Evolutionary conservation across 371 early-diverging fungal genomes (phyloP), one percentile per base, ranked within the genome.

Genomic region (Zopfochytrium polystomum): DNA sequence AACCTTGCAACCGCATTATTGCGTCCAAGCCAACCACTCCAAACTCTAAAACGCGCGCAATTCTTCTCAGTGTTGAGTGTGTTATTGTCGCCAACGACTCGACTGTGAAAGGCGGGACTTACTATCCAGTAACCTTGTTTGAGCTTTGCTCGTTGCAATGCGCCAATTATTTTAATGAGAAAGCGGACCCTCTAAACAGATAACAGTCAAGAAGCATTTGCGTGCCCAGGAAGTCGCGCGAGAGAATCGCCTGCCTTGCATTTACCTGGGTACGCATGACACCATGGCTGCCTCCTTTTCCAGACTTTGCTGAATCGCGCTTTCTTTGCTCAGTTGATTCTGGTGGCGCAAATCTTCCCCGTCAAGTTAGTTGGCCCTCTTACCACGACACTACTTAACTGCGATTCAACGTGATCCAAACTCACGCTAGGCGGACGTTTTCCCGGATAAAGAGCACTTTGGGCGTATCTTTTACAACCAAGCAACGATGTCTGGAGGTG

Each of bases 381-480:
- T n/a, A n/a, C n/a, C n/a, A n/a, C n/a, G n/a, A n/a, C n/a, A n/a
- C n/a, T n/a, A n/a, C n/a, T n/a, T n/a, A n/a, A n/a, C n/a, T n/a
- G n/a, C n/a, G n/a, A n/a, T n/a, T n/a, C n/a, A n/a, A n/a, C n/a
- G n/a, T n/a, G n/a, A n/a, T n/a, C n/a, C n/a, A n/a, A n/a, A n/a
- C n/a, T n/a, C n/a, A n/a, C n/a, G n/a, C n/a, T n/a, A n/a, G n/a
- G 87, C 92, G 34, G 94, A 96, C 50, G 97, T 96, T 11, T 98
- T 98, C 78, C 98, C 98, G 25, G 97, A 96, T 72, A 85, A 88
- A 63, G 96, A 95, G 51, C 98, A 98, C 72, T 98, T 98, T 76
- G 98, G 98, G 31, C 85, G 98, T 31, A 96, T 73, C 55, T 96
- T 98, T 66, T 98, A 79, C 74, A 96, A 96, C 74, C 95, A 96